phyloP scores from a whole-genome alignment of 202 grass and related monocot species.

The Tripidium arundinaceum region DNA sequence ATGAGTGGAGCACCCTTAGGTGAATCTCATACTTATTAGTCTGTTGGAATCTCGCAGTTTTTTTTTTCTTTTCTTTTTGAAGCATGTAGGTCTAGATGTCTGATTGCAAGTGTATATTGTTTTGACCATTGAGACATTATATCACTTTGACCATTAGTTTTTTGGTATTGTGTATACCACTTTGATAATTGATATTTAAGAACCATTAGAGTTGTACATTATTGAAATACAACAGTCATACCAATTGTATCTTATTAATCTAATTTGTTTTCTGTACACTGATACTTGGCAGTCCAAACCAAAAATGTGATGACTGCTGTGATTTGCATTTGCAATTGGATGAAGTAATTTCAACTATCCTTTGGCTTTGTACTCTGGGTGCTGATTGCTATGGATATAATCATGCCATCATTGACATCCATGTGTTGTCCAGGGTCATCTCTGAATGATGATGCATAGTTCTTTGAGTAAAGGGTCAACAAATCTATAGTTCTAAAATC shows the following conservation, averaged over 20 bases:
- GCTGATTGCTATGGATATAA: conserved; percentile 8
- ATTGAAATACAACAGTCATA: neutral
- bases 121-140: no score
- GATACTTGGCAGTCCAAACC: neutral
- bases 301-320: neutral
- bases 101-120: neutral
- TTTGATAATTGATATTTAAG: neutral
- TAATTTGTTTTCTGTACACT: neutral
- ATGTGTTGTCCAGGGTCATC: conserved; percentile 11
- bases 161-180: neutral
- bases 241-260: neutral
- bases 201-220: neutral
- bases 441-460: conserved; percentile 27
- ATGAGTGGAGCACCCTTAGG: conserved; percentile 3
- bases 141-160: no score
- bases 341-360: neutral
- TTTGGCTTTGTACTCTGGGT: neutral
- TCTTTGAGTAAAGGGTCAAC: conserved; percentile 22
- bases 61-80: neutral
- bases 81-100: neutral
- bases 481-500: conserved; percentile 6
- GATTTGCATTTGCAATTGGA: neutral
- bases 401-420: conserved; percentile 28
- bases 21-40: conserved; percentile 2
- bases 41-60: neutral